Evolutionary conservation across 2,329 filamentous ascomycete genomes (phyloP), one percentile per base, ranked within the genome.

Genomic region (Sphaerostilbella broomeana): DNA sequence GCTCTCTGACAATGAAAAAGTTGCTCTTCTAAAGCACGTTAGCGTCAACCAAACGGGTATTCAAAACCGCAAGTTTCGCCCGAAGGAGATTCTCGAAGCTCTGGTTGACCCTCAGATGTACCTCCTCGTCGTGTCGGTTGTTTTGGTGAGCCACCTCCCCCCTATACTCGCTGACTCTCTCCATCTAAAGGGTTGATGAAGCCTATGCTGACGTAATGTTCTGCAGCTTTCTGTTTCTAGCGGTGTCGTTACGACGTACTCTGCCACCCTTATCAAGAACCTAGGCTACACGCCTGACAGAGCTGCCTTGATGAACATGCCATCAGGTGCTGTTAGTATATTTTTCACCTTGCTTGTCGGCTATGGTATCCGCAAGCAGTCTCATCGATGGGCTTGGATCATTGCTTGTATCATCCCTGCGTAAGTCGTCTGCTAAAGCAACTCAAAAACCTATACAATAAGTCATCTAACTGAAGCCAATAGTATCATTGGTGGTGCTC

Each of bases 21-120:
- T 69, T 5, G 64, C 64, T 1, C 61, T 75, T 16, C 57, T 75
- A 22, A 70, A 72, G 56, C 69, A 73, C 36, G 67, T 78, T 28
- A 70, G 68, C 24, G 63, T 69, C 40, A 79, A 80, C 55, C 70
- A 78, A 58, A 77, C 73, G 5, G 75, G 75, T 24, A 69, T 78
- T 22, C 63, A 68, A 36, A 75, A 67, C 49, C 69, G 65, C 46
- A 67, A 68, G 44, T 77, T 78, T 54, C 72, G 70, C 16, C 53
- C 60, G 42, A 64, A 61, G 46, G 72, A 78, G 51, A 62, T 78
- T 5, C 35, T 69, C 2, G 75, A 79, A 50, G 65, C 70, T 5
- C 51, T 77, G 1, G 34, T 56, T 15, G 73, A 77, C 47, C 61
- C 65, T n/a, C 72, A 76, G 45, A 55, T 75, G 9, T 76, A 68